These are phyloP conservation scores for Clarireedia homoeocarpa DNA, from an alignment of 2,329 filamentous ascomycete genomes.

Conservation along the genomic window DNA sequence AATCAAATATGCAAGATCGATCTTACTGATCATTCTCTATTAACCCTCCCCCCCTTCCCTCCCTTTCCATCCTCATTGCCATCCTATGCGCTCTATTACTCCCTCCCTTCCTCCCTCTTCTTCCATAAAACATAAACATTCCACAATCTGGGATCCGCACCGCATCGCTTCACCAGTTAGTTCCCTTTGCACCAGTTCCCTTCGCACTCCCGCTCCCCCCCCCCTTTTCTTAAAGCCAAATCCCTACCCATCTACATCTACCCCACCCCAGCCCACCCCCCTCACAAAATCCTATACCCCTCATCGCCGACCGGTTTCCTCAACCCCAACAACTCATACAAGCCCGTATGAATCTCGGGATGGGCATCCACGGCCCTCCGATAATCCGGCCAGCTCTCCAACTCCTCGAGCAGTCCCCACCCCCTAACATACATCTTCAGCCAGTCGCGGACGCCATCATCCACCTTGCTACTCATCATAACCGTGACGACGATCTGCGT, in stretches of 20 bases:
- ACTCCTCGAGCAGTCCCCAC: background rate
- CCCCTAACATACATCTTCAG: conserved; percentile 13
- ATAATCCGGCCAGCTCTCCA: background rate
- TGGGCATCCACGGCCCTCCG: conserved; percentile 4
- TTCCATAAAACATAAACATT: background rate
- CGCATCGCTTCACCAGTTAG: too few species aligned
- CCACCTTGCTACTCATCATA: conserved; percentile 17
- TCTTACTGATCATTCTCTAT: background rate
- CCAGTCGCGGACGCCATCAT: conserved; percentile 20
- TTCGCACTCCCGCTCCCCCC: background rate
- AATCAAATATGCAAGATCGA: background rate
- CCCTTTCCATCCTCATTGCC: background rate
- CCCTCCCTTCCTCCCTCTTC: background rate
- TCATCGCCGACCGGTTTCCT: conserved; percentile 8
- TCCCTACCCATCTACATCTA: too few species aligned
- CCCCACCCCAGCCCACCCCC: background rate
- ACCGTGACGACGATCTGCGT: conserved; percentile 14
- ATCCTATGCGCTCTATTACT: background rate
- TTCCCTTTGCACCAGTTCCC: too few species aligned
- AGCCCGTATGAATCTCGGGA: conserved; percentile 10
- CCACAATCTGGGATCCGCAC: too few species aligned
- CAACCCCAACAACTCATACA: conserved; percentile 13
- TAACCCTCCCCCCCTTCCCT: background rate
- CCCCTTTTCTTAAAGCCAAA: background rate
- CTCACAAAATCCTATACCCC: conserved; percentile 12